Percentiles rank a stretch among this genome's conserved stretches.
Evolutionary conservation across 2,329 filamentous ascomycete genomes (phyloP).

Genomic region (Hymenoscyphus repandus): DNA sequence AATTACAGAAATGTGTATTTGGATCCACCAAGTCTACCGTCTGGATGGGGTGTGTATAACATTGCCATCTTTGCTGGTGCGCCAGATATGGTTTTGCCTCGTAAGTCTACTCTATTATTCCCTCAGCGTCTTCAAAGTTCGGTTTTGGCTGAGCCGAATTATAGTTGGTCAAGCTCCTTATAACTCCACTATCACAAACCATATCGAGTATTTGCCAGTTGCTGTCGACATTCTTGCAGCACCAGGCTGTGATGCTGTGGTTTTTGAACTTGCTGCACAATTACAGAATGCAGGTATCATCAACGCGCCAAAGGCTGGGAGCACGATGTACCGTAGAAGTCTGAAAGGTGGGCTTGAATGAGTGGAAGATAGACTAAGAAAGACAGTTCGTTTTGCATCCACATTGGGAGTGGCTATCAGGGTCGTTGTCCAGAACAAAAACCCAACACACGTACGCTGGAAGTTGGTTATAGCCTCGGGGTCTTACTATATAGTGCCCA

Average conservation of each 20-base stretch:
- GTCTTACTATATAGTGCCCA: too few relatives aligned
- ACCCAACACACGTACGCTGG: too few relatives aligned
- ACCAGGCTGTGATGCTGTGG: constrained; percentile 55
- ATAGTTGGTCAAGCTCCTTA: constrained; percentile 34
- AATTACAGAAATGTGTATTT: constrained; percentile 42
- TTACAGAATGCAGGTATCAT: constrained; percentile 45
- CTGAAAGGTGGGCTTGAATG: neutral
- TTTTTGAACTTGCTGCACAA: constrained; percentile 48
- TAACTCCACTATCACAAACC: constrained; percentile 41
- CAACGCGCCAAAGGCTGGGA: constrained; percentile 39
- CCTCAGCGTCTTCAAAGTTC: neutral
- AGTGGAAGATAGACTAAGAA: neutral
- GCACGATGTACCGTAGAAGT: neutral
- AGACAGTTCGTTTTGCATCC: neutral
- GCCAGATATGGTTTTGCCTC: constrained; percentile 42
- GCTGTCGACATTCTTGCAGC: constrained; percentile 52
- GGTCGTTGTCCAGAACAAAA: too few relatives aligned
- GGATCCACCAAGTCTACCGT: constrained; percentile 38
- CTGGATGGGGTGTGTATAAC: constrained; percentile 39
- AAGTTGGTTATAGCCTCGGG: too few relatives aligned
- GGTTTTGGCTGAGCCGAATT: neutral
- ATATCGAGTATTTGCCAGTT: constrained; percentile 50
- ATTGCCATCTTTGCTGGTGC: constrained; percentile 43
- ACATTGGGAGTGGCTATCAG: too few relatives aligned
- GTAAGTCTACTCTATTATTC: constrained; percentile 10